Conservation (phyloP, 2,329 filamentous ascomycete species). For the Ciborinia camelliae region DNA sequence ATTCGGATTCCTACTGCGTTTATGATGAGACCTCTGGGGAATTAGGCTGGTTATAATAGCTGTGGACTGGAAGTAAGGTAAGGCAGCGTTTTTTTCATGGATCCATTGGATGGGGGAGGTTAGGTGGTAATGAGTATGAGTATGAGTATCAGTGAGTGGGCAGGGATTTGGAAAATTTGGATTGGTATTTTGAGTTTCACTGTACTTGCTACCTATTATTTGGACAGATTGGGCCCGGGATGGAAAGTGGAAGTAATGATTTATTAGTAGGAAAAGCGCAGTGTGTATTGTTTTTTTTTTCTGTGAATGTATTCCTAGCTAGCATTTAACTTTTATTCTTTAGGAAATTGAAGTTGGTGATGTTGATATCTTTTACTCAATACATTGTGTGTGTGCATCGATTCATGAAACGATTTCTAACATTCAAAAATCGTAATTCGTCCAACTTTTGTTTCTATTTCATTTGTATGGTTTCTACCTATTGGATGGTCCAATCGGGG, state of each 20-base stretch:
- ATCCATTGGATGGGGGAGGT: constrained; percentile 59
- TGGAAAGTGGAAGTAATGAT: not conserved
- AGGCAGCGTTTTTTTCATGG: constrained; percentile 49
- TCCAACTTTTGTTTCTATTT: too few relatives aligned
- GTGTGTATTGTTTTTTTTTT: not conserved
- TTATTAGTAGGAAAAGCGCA: too few relatives aligned
- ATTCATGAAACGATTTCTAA: too few relatives aligned
- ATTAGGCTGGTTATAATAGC: not conserved
- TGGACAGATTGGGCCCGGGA: too few relatives aligned
- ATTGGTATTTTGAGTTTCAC: not conserved
- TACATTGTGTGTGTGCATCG: too few relatives aligned
- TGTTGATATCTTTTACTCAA: not conserved
- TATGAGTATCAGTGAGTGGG: too few relatives aligned
- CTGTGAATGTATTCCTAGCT: not conserved
- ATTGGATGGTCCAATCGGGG: too few relatives aligned
- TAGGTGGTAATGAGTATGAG: not conserved
- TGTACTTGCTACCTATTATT: not conserved
- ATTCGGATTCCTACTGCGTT: constrained; percentile 20
- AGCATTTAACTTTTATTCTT: not conserved
- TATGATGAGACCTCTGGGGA: constrained; percentile 9
- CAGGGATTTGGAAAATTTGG: not conserved
- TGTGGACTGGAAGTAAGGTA: not conserved
- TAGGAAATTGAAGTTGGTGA: not conserved
- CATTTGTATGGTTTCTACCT: too few relatives aligned
- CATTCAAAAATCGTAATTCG: too few relatives aligned